Evolutionary conservation across 208 protist genomes (phyloP).

Genomic region (Acanthamoeba sp.): DNA sequence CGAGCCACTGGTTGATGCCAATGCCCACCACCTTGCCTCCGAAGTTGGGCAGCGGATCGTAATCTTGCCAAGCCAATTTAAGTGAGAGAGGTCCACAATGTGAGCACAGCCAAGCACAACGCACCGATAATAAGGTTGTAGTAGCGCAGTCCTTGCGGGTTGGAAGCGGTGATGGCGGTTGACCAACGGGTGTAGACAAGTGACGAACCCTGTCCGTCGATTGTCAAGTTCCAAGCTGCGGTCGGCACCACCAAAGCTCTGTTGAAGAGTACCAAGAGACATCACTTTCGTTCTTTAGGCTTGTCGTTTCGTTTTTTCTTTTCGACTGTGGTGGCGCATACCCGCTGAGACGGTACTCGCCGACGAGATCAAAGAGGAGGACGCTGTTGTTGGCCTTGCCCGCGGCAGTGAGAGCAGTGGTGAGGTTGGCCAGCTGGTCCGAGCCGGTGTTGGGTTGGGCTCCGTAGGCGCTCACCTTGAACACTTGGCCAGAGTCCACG

Average conservation of each 20-base stretch:
- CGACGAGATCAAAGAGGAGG: background rate
- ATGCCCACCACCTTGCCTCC: constrained; percentile 3
- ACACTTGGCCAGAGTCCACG: constrained; percentile 15
- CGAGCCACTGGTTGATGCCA: background rate
- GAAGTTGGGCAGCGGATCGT: constrained; percentile 6
- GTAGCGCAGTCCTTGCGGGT: background rate
- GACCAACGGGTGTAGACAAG: background rate
- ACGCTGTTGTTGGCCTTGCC: background rate
- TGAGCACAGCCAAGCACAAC: background rate
- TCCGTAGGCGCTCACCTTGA: background rate
- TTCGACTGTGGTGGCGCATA: background rate
- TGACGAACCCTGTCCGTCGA: background rate
- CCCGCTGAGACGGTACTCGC: background rate
- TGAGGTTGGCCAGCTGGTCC: background rate
- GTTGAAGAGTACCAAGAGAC: background rate
- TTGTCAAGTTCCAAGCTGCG: background rate
- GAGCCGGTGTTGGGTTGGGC: background rate
- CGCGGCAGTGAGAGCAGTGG: background rate
- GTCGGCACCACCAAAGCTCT: background rate
- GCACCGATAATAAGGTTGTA: background rate
- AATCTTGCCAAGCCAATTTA: too few species aligned
- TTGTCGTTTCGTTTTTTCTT: background rate
- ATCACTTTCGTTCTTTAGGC: background rate
- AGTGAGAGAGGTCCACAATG: background rate
- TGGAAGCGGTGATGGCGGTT: background rate